phyloP scores from a whole-genome alignment of 2,329 filamentous ascomycete species.

The Didymosphaeria variabile region DNA sequence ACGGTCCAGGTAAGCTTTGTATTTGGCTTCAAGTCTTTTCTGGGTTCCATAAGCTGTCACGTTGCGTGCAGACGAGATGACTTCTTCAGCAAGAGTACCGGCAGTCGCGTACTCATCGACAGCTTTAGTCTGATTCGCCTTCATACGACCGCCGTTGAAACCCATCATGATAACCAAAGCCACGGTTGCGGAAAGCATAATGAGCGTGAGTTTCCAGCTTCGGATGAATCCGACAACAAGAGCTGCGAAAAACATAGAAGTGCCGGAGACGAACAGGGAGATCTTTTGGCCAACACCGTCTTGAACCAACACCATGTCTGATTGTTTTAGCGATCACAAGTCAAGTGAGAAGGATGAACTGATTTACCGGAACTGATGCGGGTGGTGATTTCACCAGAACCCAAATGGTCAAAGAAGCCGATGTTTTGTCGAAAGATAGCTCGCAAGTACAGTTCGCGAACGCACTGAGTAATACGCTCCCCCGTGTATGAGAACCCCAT shows the following conservation, averaged over 20 bases:
- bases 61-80: constrained; percentile 91
- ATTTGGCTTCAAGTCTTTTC: constrained; percentile 86
- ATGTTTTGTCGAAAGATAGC: constrained; percentile 54
- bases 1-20: constrained; percentile 76
- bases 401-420: constrained; percentile 76
- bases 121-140: constrained; percentile 76
- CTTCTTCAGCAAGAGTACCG: constrained; percentile 91
- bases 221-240: constrained; percentile 92
- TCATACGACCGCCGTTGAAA: constrained; percentile 75
- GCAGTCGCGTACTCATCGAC: constrained; percentile 83
- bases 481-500: constrained; percentile 82
- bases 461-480: constrained; percentile 57
- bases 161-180: constrained; percentile 83
- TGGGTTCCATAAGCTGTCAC: constrained; percentile 93
- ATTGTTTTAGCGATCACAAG: constrained; percentile 51
- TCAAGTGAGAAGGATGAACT: constrained; percentile 70
- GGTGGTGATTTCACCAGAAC: constrained; percentile 93
- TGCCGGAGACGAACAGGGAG: constrained; percentile 44
- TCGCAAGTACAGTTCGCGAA: constrained; percentile 71
- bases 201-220: constrained; percentile 92
- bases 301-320: constrained; percentile 91
- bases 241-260: constrained; percentile 75
- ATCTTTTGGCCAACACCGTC: constrained; percentile 73
- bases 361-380: constrained; percentile 85
- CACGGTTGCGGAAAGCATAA: constrained; percentile 81